Evolutionary conservation across 1,284 basidiomycete species (phyloP), one percentile per base, ranked within the genome.

Genomic region (Microstroma glucosiphilum): DNA sequence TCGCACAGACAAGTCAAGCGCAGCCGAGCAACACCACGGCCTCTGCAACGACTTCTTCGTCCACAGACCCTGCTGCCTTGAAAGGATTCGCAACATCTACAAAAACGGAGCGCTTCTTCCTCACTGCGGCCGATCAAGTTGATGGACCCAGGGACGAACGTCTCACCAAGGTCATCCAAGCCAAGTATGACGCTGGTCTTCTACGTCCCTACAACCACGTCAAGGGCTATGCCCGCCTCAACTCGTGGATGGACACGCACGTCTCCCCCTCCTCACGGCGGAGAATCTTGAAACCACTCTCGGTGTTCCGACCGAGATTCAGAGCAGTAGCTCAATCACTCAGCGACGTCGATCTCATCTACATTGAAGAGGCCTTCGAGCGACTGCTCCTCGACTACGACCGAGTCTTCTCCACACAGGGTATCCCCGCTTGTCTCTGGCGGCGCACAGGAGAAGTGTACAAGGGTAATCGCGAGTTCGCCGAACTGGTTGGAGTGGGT

Each of bases 121-220:
- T 97, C 40, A 96, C 91, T 0, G 93, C 94, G 1, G 94, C 94
- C 0, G 93, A 97, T 80, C 93, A 96, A 77, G 90, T 90, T 55
- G 86, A 89, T 12, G 93, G 93, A 0, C 89, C 91, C 13, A 84
- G 93, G 42, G 90, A 94, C 67, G 90, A 96, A 70, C 87, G 93
- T 0, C 82, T 98, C 46, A 89, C 89, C 63, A 85, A 90, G 64
- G 94, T 98, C 67, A 97, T 97, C 72, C 87, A 90, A 69, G 92
- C 90, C 73, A 97, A 97, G 81, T 96, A 96, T 80, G 93, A 97
- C 77, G 94, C 93, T 0, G 94, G 93, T 0, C 80, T 98, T 49
- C 81, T 97, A 65, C 91, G 91, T 74, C 94, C 94, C 0, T 96
- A 96, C 77, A 94, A 97, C 80, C 96, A 96, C 78, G 91, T 94